Evolutionary conservation across 2,329 filamentous ascomycete species (phyloP).

Genomic region (Lojkania enalia): DNA sequence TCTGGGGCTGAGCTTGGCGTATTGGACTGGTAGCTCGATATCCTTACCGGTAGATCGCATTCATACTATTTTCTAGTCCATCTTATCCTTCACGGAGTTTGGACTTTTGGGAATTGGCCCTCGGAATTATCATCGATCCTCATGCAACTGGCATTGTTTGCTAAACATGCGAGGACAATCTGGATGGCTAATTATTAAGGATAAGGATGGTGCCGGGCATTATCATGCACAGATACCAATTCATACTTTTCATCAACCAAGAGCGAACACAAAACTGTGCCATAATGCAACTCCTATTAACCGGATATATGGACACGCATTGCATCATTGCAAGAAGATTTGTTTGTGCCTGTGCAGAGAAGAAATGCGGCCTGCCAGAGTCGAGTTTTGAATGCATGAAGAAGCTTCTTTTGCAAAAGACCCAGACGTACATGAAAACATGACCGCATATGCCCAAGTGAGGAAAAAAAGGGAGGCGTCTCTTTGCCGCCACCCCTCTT

Average conservation of each 20-base stretch:
- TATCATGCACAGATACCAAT: too few relatives aligned
- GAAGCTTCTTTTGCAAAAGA: conserved; percentile 41
- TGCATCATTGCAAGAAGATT: conserved; percentile 28
- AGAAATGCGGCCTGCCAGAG: conserved; percentile 27
- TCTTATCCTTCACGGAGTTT: too few relatives aligned
- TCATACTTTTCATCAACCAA: too few relatives aligned
- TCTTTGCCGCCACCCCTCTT: conserved; percentile 42
- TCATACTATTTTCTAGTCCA: too few relatives aligned
- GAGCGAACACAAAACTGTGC: conserved; percentile 23
- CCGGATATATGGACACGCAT: conserved; percentile 42
- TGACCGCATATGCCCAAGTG: conserved; percentile 49
- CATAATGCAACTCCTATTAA: conserved; percentile 39
- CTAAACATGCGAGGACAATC: too few relatives aligned
- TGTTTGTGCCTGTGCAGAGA: conserved; percentile 22
- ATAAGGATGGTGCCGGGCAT: too few relatives aligned
- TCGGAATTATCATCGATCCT: too few relatives aligned
- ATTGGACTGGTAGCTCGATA: too few relatives aligned
- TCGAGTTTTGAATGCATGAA: conserved; percentile 41
- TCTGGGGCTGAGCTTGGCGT: neutral
- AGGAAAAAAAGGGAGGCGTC: conserved; percentile 45
- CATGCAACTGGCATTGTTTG: too few relatives aligned
- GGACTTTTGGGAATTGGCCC: too few relatives aligned
- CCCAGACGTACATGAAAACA: conserved; percentile 50
- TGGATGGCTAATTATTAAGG: too few relatives aligned
- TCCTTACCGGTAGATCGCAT: too few relatives aligned